Conservation (phyloP, 768 basidiomycete species). For the Xanthoconium stramineum region DNA sequence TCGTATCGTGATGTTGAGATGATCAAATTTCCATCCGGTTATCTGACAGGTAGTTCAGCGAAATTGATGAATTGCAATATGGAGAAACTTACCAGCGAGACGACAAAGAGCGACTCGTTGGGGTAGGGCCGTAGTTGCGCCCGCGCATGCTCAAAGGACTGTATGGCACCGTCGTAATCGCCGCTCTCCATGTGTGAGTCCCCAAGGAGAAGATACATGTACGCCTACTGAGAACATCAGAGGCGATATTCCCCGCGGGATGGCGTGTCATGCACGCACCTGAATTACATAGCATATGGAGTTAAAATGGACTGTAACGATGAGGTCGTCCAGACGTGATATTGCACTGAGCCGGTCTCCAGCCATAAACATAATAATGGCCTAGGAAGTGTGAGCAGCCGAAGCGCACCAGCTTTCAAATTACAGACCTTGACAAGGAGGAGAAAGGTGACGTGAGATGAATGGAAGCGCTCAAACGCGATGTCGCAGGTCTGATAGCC, state of each 20-base stretch:
- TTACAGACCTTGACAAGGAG: not conserved
- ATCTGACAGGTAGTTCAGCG: not conserved
- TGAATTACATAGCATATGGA: not conserved
- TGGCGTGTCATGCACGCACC: not conserved
- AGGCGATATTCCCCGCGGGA: not conserved
- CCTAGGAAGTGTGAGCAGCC: not conserved
- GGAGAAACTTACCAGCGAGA: not conserved
- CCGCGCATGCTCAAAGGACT: not conserved
- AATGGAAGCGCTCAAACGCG: not conserved
- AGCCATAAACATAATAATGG: not conserved
- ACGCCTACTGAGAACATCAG: not conserved
- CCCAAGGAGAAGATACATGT: not conserved
- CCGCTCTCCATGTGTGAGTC: not conserved
- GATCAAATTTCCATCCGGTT: not conserved
- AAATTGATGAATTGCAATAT: too few relatives aligned
- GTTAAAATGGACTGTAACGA: not conserved
- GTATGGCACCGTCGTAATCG: not conserved
- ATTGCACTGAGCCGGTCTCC: not conserved
- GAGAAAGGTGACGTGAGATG: not conserved
- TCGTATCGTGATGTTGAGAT: not conserved
- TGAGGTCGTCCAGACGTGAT: not conserved
- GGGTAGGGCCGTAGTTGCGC: too few relatives aligned
- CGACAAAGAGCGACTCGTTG: too few relatives aligned
- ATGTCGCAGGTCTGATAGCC: not conserved
- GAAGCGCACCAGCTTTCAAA: too few relatives aligned